phyloP scores from a whole-genome alignment of 139 green algal species.

The Mesotaenium endlicherianum region DNA sequence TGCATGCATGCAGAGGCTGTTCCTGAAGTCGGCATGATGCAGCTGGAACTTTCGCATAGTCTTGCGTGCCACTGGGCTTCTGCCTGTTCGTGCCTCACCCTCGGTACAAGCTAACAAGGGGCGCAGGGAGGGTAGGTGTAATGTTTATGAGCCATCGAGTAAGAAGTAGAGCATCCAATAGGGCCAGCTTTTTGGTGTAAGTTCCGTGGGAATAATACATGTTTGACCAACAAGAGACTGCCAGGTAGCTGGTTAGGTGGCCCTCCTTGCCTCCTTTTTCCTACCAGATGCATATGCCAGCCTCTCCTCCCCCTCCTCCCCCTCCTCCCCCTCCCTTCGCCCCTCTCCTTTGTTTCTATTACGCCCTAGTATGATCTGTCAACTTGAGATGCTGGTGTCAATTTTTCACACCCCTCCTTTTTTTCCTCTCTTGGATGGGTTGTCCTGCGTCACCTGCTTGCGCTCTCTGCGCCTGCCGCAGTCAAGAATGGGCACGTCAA shows the following conservation, averaged over 20 bases:
- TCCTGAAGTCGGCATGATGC: background rate
- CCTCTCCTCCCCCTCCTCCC: background rate
- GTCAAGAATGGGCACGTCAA: constrained; percentile 94
- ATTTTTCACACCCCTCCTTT: too few relatives aligned
- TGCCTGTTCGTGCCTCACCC: background rate
- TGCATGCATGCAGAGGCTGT: background rate
- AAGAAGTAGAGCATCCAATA: background rate
- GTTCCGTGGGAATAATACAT: background rate
- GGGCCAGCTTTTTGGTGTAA: background rate
- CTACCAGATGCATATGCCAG: background rate
- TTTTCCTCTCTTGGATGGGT: too few relatives aligned
- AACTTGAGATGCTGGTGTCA: too few relatives aligned
- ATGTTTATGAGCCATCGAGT: background rate
- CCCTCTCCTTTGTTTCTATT: background rate
- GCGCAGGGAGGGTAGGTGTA: background rate
- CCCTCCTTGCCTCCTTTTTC: background rate
- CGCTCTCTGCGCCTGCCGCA: background rate
- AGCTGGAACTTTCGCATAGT: too few relatives aligned
- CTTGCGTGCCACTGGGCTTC: too few relatives aligned
- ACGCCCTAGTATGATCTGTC: background rate
- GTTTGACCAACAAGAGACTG: background rate
- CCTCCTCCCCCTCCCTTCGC: background rate
- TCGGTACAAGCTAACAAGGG: background rate
- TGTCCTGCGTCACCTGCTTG: too few relatives aligned
- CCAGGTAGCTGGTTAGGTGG: background rate